Conservation (phyloP, 2,329 filamentous ascomycete genomes). For the Cercospora janseana region DNA sequence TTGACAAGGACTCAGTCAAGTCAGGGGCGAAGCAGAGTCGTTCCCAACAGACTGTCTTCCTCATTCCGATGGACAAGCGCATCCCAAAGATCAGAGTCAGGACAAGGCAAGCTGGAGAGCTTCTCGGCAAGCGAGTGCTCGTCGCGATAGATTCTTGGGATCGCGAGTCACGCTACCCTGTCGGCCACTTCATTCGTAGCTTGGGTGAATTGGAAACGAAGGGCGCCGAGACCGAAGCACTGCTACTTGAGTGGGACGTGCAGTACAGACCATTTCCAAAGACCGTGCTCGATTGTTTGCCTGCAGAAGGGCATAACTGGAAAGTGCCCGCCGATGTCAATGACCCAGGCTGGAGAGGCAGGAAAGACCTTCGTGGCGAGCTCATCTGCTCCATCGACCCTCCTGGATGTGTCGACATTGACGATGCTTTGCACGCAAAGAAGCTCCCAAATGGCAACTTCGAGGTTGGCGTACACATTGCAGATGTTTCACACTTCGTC, state of each 20-base stretch:
- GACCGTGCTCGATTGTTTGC: constrained; percentile 89
- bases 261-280: constrained; percentile 97
- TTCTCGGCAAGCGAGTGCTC: constrained; percentile 86
- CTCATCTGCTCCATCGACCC: constrained; percentile 98
- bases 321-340: constrained; percentile 76
- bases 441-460: constrained; percentile 86
- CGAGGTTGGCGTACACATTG: constrained; percentile 96
- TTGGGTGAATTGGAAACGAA: constrained; percentile 93
- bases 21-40: constrained; percentile 71
- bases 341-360: constrained; percentile 81
- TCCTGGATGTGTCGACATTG: constrained; percentile 93
- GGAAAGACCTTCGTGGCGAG: constrained; percentile 78
- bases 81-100: constrained; percentile 93
- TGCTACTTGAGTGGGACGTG: constrained; percentile 92
- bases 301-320: constrained; percentile 89
- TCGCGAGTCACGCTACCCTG: constrained; percentile 84
- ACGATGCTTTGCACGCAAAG: constrained; percentile 89
- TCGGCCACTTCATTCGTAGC: constrained; percentile 90
- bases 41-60: constrained; percentile 87
- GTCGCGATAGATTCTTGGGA: constrained; percentile 97
- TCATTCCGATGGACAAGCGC: constrained; percentile 97
- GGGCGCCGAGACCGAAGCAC: constrained; percentile 92
- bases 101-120: constrained; percentile 82
- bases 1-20: constrained; percentile 81
- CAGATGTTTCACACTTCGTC: constrained; percentile 98